Evolutionary conservation across 768 basidiomycete genomes (phyloP).

Genomic region (Suillus paluster): DNA sequence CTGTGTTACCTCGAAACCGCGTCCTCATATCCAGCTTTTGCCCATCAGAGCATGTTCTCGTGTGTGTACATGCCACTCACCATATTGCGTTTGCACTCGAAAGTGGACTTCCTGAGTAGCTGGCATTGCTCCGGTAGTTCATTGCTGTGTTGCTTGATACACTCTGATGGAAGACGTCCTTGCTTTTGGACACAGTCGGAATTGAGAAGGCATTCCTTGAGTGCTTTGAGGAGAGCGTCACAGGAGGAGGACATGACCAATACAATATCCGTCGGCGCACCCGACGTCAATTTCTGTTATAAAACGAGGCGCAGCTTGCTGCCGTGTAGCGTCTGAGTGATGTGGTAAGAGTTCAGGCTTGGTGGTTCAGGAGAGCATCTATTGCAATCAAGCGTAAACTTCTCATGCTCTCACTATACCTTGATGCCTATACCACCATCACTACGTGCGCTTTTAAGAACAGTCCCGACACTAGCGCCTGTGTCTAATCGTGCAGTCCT

Average conservation of each 20-base stretch:
- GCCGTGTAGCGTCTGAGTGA: background rate
- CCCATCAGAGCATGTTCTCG: background rate
- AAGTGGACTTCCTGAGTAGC: constrained; percentile 77
- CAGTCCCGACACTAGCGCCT: constrained; percentile 58
- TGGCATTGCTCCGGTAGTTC: constrained; percentile 85
- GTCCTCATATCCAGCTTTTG: constrained; percentile 82
- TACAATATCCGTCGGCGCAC: background rate
- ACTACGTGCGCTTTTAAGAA: constrained; percentile 49
- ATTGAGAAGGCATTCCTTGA: constrained; percentile 83
- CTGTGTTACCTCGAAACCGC: constrained; percentile 75
- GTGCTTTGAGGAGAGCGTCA: constrained; percentile 71
- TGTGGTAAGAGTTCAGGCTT: background rate
- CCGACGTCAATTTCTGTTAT: background rate
- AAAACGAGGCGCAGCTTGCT: background rate
- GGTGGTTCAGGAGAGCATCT: background rate
- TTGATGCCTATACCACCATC: constrained; percentile 40
- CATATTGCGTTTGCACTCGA: constrained; percentile 92
- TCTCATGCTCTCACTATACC: constrained; percentile 17
- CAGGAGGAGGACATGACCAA: constrained; percentile 79
- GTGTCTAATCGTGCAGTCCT: constrained; percentile 70
- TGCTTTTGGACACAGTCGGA: constrained; percentile 89
- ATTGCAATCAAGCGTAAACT: background rate
- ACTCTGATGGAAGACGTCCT: constrained; percentile 81
- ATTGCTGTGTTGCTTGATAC: constrained; percentile 72
- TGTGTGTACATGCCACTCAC: constrained; percentile 45